A percentile compares a stretch with the other conserved stretches of the same genome.
Conservation (phyloP, 2,329 filamentous ascomycete species). For the Neopestalotiopsis rosae region DNA sequence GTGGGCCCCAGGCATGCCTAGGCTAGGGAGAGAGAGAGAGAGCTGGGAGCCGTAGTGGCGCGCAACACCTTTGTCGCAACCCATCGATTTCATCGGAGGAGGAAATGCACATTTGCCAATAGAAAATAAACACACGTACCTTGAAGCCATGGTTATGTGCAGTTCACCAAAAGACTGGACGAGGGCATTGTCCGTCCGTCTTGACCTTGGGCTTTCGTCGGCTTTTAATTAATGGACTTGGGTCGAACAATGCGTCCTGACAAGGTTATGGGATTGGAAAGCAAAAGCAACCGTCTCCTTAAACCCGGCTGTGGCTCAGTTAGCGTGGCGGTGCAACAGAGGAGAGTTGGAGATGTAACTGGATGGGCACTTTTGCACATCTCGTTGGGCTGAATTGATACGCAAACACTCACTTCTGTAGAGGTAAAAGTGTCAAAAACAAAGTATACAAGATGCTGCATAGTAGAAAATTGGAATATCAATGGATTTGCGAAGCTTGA, state of each 20-base stretch:
- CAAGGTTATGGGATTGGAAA: background rate
- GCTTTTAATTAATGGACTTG: slow-evolving; percentile 1
- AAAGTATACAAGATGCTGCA: too few relatives aligned
- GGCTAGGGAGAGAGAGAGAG: background rate
- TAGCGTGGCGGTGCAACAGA: slow-evolving; percentile 5
- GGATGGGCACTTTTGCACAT: too few relatives aligned
- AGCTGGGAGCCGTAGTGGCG: background rate
- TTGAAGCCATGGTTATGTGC: slow-evolving; percentile 31
- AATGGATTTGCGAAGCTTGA: too few relatives aligned
- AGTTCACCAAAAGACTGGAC: slow-evolving; percentile 19
- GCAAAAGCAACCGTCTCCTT: slow-evolving; percentile 5
- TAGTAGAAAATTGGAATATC: too few relatives aligned
- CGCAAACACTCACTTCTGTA: too few relatives aligned
- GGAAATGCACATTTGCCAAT: background rate
- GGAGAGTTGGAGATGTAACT: background rate
- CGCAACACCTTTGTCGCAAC: background rate
- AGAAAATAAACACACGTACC: slow-evolving; percentile 24
- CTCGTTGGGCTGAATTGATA: too few relatives aligned
- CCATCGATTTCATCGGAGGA: background rate
- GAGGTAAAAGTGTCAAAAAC: too few relatives aligned
- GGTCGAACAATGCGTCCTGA: background rate
- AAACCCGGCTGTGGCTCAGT: slow-evolving; percentile 8
- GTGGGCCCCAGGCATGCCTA: slow-evolving; percentile 4
- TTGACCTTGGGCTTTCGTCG: background rate
- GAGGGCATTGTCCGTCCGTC: slow-evolving; percentile 8